phyloP scores from a whole-genome alignment of 139 green algal genomes.

The Klebsormidium nitens region DNA sequence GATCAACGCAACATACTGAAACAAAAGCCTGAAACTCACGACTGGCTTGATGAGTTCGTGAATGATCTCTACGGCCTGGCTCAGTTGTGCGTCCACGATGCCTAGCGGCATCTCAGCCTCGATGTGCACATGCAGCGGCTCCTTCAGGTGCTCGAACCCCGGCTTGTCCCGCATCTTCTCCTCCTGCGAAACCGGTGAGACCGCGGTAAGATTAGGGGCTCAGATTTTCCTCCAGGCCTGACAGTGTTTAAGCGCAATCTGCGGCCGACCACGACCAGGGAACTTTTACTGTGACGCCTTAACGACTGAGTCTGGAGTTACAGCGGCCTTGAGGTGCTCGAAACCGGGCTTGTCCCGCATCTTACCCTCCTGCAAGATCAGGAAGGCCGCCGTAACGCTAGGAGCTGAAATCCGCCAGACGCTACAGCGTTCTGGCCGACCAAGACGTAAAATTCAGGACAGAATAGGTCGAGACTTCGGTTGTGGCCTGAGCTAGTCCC shows the following conservation, averaged over 20 bases:
- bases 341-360: slow-evolving; percentile 36
- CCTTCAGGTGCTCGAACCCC: slow-evolving; percentile 36
- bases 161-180: slow-evolving; percentile 35
- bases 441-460: too few species aligned
- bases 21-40: slow-evolving; percentile 5
- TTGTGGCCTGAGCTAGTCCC: too few species aligned
- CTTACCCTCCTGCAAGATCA: slow-evolving; percentile 33
- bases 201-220: too few species aligned
- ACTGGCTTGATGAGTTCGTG: slow-evolving; percentile 36
- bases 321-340: slow-evolving; percentile 36
- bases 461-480: too few species aligned
- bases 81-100: slow-evolving; percentile 27
- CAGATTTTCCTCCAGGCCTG: too few species aligned
- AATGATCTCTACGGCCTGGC: slow-evolving; percentile 29
- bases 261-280: too few species aligned
- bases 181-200: slow-evolving; percentile 28
- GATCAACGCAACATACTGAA: neutral
- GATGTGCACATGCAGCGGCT: slow-evolving; percentile 25
- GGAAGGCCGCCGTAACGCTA: too few species aligned
- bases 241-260: too few species aligned
- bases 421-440: too few species aligned
- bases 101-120: slow-evolving; percentile 27
- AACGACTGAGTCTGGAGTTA: too few species aligned
- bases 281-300: too few species aligned
- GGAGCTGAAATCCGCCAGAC: too few species aligned